Base-by-base conservation (phyloP, 805 yeast genomes). In the Priceomyces castillae region DNA sequence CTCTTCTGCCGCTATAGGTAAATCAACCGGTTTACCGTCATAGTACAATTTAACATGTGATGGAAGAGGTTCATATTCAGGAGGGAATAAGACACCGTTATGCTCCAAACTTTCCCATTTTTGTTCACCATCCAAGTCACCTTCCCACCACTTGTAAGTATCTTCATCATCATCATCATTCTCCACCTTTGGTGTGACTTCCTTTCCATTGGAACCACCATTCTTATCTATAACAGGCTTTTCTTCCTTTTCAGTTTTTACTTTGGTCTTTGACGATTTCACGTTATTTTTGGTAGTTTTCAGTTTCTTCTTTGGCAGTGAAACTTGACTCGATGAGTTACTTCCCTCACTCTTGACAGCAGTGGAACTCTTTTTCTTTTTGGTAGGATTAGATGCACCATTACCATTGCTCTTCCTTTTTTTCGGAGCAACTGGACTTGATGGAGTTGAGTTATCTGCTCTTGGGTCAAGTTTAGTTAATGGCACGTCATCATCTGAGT, bases 71-170 rank as follows among this genome's bases (percentile, higher is more conserved):
- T 84, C 90, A 61, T 92, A 92, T 2, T 80, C 84, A 0, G 98
- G 97, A 2, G 99, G 97, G 56, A 92, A 92, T 25, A 90, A 67
- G 10, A 92, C 97, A 55, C 99, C 99, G 51, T 78, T 82, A 61
- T 92, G 99, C 49, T 80, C 88, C 41, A 92, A 68, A 1, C 90
- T 77, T 18, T 80, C 83, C 99, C 99, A 92, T 58, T 89, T 88
- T 42, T 82, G 73, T 34, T 83, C 78, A 25, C 84, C 92, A 56
- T 86, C 86, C 25, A 81, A 64, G 50, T 84, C 85, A 36, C 78
- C 80, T 34, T 78, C 80, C 59, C 87, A 92, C 94, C 96, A 89
- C 95, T 95, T 82, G 62, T 81, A 83, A 58, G 78, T 82, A n/a
- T 65, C 71, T 2, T 75, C 87, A 14, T 76, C 82, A 15, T 71